Base-by-base conservation (phyloP, 345 rosid genomes). In the Hibiscus trionum region DNA sequence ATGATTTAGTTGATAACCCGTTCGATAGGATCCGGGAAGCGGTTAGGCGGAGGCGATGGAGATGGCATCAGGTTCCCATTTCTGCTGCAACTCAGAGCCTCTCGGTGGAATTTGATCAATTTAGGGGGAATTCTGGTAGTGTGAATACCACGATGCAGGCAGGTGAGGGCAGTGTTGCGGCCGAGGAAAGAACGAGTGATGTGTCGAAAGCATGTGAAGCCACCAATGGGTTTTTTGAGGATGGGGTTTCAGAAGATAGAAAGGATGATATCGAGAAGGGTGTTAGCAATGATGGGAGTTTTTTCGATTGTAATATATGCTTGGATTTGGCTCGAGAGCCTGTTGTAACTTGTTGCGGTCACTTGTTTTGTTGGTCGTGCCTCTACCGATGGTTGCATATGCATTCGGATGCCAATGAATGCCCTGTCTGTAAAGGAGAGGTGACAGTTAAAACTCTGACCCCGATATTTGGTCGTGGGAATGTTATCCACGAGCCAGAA, bases 371-470 rank as follows among this genome's bases (percentile, higher is more conserved):
- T 59, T 59, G 62, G 62, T 59, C 62, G 16, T 59, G 62, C 16
- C 62, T 59, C 35, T 59, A 59, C 35, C 62, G 62, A 59, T 59
- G 62, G 62, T 26, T 59, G 62, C 62, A 59, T 59, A 4, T 59
- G 62, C 62, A 59, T 26, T 59, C 62, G 0, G 62, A 59, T 59
- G 62, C 62, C 2, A 59, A 27, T 11, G 62, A 59, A 26, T 59
- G 62, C 33, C 98, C 97, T 0, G 91, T 91, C 16, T 94, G 98
- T 83, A 94, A 91, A 77, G 98, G 97, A 69, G 97, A 94, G 81
- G 98, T 88, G 59, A 83, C 91, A 0, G 39, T 67, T 33, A 94
- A 88, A 80, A 90, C 83, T 62, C 86, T 94, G 55, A 91, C 91
- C 46, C 47, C 47, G 1, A 44, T 44, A 10, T 44, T 44, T 44